Base-by-base conservation (phyloP, 2,329 filamentous ascomycete species). In the Fusarium circinatum region DNA sequence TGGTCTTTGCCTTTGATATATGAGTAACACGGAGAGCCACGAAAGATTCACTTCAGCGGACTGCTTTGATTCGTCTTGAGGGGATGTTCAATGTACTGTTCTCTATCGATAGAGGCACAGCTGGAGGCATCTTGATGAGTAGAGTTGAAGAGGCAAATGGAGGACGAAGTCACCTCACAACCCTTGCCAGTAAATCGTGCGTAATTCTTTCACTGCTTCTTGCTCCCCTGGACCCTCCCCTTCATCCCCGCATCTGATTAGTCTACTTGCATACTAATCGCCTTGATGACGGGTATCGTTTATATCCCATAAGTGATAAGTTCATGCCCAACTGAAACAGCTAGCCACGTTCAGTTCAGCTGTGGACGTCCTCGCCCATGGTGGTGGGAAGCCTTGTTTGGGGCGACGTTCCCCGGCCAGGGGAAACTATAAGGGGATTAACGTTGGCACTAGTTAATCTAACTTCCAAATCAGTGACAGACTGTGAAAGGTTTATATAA, bases 1-100 rank as follows among this genome's bases (percentile, higher is more conserved):
- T 9, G n/a, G 17, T 10, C 8, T 24, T 24, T 15, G 17, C 13
- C 12, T 52, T 10, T 22, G 30, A 34, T 12, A 3, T 3, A 26
- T 15, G 49, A 24, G n/a, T 15, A 26, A 8, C 13, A 15, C 17
- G 3, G 7, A 36, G 49, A 36, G 13, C 22, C 13, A 3, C 17
- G 6, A 20, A 11, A 7, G 11, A 6, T 36, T 10, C 18, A 36
- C 17, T 11, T 6, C 0, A 1, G 8, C 2, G 13, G 12, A 4
- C 13, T 26, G 9, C 18, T 8, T 22, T 52, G 9, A 52, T 36
- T 34, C 48, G n/a, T 6, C 12, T 5, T 1, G 12, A 18, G 11
- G 30, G 12, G n/a, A 11, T 34, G 17, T 24, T 15, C 12, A 51
- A 11, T 52, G 32, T 22, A 5, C 32, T 36, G 9, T 12, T 22